phyloP scores from a whole-genome alignment of 306 rosid genomes.

The Mimosa pudica region DNA sequence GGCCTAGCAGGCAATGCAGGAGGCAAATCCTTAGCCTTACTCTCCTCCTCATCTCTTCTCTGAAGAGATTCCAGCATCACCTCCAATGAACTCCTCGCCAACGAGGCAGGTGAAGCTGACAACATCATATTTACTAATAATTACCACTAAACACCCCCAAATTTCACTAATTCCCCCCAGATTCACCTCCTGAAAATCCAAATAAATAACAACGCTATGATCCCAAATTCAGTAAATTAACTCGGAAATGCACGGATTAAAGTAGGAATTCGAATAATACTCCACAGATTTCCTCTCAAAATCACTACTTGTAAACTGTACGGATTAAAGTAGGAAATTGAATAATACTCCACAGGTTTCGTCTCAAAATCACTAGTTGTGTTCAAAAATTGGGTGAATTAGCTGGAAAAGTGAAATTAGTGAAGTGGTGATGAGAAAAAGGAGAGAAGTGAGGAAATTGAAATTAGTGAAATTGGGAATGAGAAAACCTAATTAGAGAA shows the following conservation, averaged over 20 bases:
- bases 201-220: too few relatives aligned
- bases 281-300: background rate
- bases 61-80: conserved; percentile 97
- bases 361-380: conserved; percentile 20
- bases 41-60: conserved; percentile 67
- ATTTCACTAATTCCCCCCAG: background rate
- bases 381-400: conserved; percentile 3
- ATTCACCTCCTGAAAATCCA: background rate
- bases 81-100: conserved; percentile 87
- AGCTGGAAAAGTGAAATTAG: background rate
- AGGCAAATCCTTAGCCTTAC: conserved; percentile 78
- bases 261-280: too few relatives aligned
- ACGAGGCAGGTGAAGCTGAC: conserved; percentile 70
- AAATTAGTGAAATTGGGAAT: background rate
- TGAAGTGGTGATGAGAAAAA: background rate
- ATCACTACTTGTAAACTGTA: conserved; percentile 8
- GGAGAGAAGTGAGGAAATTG: background rate
- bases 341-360: too few relatives aligned
- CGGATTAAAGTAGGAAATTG: too few relatives aligned
- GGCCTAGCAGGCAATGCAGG: conserved; percentile 98
- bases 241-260: too few relatives aligned
- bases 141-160: background rate
- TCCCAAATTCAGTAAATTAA: too few relatives aligned
- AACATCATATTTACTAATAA: conserved; percentile 51
- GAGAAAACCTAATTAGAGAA: conserved; percentile 39